Conservation (phyloP, 225 moss, liverwort and hornwort species). For the Marchantia polymorpha region DNA sequence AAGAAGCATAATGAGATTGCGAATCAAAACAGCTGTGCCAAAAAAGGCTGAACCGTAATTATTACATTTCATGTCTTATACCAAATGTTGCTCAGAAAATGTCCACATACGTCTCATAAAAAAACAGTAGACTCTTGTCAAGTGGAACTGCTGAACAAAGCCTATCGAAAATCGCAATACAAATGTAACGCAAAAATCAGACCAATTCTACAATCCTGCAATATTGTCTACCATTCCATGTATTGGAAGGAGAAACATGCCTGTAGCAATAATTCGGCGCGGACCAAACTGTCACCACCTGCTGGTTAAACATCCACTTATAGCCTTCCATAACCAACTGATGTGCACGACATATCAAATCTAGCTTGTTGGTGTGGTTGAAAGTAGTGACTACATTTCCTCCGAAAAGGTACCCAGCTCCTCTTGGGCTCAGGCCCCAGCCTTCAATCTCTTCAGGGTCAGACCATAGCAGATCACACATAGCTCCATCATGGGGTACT, state of each 20-base stretch:
- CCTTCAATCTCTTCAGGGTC: slow-evolving; percentile 98
- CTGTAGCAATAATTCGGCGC: slow-evolving; percentile 99
- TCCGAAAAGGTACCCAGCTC: slow-evolving; percentile 97
- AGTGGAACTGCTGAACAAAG: no score
- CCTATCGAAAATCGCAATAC: no score
- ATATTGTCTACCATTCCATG: no score
- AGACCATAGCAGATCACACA: slow-evolving; percentile 99
- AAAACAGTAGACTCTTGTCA: no score
- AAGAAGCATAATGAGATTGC: slow-evolving; percentile 5
- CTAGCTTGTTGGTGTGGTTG: slow-evolving; percentile 99
- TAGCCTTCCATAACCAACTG: slow-evolving; percentile 99
- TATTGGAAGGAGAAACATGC: slow-evolving; percentile 28
- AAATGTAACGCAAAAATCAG: no score
- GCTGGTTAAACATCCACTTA: slow-evolving; percentile 98
- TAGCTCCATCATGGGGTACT: slow-evolving; percentile 98
- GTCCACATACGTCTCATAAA: no score
- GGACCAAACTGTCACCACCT: slow-evolving; percentile 99
- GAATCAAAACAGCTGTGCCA: not conserved
- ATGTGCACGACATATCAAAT: slow-evolving; percentile 94
- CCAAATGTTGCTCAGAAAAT: no score
- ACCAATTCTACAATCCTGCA: no score
- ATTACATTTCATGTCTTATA: not conserved
- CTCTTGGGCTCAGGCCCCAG: slow-evolving; percentile 97
- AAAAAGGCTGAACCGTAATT: not conserved
- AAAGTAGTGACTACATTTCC: slow-evolving; percentile 96